Base-by-base conservation (phyloP, 306 rosid genomes). In the Rosa lucieae region DNA sequence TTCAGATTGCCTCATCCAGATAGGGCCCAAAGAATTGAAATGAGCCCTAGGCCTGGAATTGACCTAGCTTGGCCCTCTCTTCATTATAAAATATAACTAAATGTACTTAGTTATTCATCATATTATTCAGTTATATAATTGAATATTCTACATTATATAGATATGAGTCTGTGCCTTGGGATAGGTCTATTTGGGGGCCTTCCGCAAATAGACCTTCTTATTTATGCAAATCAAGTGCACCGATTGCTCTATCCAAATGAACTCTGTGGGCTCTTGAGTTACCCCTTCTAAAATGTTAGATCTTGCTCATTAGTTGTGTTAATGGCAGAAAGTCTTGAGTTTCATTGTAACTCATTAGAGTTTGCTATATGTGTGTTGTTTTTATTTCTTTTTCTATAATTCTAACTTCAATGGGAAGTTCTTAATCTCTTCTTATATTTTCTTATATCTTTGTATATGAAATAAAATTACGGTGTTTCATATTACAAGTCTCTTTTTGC, bases 241-340 rank as follows among this genome's bases (percentile, higher is more conserved):
- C 47, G 40, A 52, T 74, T 3, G 1, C 6, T 51, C 43, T 75
- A 49, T 67, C 58, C n/a, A 43, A 74, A 15, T 39, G 3, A 44
- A 80, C 62, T 77, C 78, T 80, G 66, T 53, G 59, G 76, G 67
- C 67, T 62, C 67, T 70, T 58, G 70, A 66, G 69, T 77, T 81
- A 56, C 13, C 4, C 63, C 61, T 72, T 32, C 71, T 21, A 61
- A 56, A 21, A 26, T 55, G 46, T 29, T 51, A 68, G 59, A 26
- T 75, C 72, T 47, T 49, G 58, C 11, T 39, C 70, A 70, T n/a
- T 9, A 48, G 68, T 70, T 79, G 26, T 48, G 51, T 44, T 61
- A 46, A 63, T 29, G 44, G 65, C 11, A 63, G 46, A 61, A 52
- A 29, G 5, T 72, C 43, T 15, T 49, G 23, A 12, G 23, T 3